These are phyloP conservation scores for Cetradonia linearis DNA, from an alignment of 495 filamentous ascomycete species.

Conservation along the genomic window DNA sequence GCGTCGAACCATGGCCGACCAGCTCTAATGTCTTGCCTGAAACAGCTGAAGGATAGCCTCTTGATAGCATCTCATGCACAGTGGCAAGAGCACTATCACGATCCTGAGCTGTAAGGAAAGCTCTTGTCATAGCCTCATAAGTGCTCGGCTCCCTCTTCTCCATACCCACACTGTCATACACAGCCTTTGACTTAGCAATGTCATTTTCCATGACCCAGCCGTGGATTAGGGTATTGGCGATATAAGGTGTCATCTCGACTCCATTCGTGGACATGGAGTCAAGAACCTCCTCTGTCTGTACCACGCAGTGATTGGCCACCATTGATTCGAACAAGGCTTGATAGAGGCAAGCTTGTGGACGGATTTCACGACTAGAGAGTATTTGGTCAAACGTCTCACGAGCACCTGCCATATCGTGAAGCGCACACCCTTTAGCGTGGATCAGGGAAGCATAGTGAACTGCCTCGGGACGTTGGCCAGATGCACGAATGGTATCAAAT, in stretches of 20 bases:
- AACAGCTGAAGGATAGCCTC: slow-evolving; percentile 86
- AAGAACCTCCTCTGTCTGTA: slow-evolving; percentile 63
- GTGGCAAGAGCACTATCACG: slow-evolving; percentile 59
- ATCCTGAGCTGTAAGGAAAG: slow-evolving; percentile 76
- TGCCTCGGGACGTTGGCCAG: slow-evolving; percentile 70
- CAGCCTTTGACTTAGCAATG: slow-evolving; percentile 62
- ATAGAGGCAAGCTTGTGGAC: slow-evolving; percentile 75
- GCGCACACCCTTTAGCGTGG: slow-evolving; percentile 89
- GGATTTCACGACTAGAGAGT: slow-evolving; percentile 51
- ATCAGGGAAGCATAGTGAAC: slow-evolving; percentile 93
- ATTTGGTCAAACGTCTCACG: slow-evolving; percentile 72
- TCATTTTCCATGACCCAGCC: slow-evolving; percentile 85
- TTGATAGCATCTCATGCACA: slow-evolving; percentile 79
- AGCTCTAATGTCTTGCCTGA: slow-evolving; percentile 85
- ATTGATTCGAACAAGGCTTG: slow-evolving; percentile 93
- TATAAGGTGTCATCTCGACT: slow-evolving; percentile 89
- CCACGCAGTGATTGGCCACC: slow-evolving; percentile 83
- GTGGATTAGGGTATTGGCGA: slow-evolving; percentile 97
- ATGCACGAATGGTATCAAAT: slow-evolving; percentile 62
- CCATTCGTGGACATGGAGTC: slow-evolving; percentile 57
- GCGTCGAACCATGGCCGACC: slow-evolving; percentile 52
- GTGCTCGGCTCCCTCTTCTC: slow-evolving; percentile 88
- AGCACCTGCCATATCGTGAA: slow-evolving; percentile 80
- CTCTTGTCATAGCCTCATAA: slow-evolving; percentile 98
- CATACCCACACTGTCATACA: slow-evolving; percentile 65